These are phyloP conservation scores for Colletotrichum costaricense DNA, from an alignment of 2,329 filamentous ascomycete genomes.

Conservation along the genomic window DNA sequence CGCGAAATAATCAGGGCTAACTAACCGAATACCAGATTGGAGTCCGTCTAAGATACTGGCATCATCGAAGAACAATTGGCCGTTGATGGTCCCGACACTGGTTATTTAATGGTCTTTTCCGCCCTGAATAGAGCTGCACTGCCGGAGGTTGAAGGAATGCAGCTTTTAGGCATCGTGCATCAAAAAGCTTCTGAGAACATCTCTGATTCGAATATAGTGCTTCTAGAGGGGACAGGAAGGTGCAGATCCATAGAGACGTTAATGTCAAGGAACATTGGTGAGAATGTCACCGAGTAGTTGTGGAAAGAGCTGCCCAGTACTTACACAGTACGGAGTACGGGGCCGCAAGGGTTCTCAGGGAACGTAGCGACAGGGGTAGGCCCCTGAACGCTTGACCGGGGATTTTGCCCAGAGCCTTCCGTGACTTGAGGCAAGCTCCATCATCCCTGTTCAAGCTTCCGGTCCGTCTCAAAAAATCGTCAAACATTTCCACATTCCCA, in stretches of 20 bases:
- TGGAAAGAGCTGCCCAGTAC: not conserved
- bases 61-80: not conserved
- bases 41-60: too few relatives aligned
- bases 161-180: not conserved
- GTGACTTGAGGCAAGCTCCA: not conserved
- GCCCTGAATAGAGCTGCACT: not conserved
- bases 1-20: not conserved
- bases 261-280: not conserved
- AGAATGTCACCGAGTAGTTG: not conserved
- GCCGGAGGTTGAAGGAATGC: not conserved
- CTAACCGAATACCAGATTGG: too few relatives aligned
- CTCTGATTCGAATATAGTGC: not conserved
- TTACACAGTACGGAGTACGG: too few relatives aligned
- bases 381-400: not conserved
- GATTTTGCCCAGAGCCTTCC: not conserved
- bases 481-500: not conserved
- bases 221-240: fast-evolving
- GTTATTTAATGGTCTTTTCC: not conserved
- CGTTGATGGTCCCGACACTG: not conserved
- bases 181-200: not conserved
- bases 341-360: not conserved
- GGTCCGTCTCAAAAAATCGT: conserved; percentile 7
- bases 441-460: conserved; percentile 1
- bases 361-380: not conserved
- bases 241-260: not conserved